A percentile compares a stretch with the other conserved stretches of the same genome.
Conservation (phyloP, 1,284 basidiomycete species). For the Stygiomarasmius scandens region DNA sequence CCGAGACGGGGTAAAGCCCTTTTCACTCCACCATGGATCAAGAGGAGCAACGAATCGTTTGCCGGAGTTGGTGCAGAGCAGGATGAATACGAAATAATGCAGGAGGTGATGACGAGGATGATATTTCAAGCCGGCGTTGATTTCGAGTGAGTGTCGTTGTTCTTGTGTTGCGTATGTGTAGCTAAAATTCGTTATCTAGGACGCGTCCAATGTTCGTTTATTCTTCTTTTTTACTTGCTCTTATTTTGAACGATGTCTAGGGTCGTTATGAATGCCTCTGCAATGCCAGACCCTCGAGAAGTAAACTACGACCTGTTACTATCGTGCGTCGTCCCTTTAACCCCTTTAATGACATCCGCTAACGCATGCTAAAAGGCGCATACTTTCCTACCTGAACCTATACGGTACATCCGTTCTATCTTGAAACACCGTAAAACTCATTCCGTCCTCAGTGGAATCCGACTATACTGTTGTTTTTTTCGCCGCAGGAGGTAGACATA, state of each 20-base stretch:
- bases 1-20: constrained; percentile 37
- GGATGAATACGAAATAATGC: constrained; percentile 49
- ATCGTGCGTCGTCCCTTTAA: constrained; percentile 50
- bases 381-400: constrained; percentile 75
- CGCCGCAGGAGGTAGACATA: constrained; percentile 75
- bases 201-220: constrained; percentile 79
- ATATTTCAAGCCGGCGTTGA: constrained; percentile 89
- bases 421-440: background rate
- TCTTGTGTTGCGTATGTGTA: constrained; percentile 13
- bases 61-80: constrained; percentile 17
- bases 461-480: constrained; percentile 88
- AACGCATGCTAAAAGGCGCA: constrained; percentile 48
- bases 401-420: constrained; percentile 56
- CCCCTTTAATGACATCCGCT: constrained; percentile 9
- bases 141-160: constrained; percentile 68
- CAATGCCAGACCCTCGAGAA: constrained; percentile 75
- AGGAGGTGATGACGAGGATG: constrained; percentile 68
- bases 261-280: constrained; percentile 81
- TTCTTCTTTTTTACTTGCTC: constrained; percentile 1
- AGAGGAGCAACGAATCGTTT: constrained; percentile 24
- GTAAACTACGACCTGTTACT: constrained; percentile 80
- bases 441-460: constrained; percentile 64
- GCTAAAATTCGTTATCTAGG: constrained; percentile 40
- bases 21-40: constrained; percentile 42
- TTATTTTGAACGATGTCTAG: constrained; percentile 36